Evolutionary conservation across 768 basidiomycete genomes (phyloP), one percentile per base, ranked within the genome.

Genomic region (Rhizopogon vesiculosus): DNA sequence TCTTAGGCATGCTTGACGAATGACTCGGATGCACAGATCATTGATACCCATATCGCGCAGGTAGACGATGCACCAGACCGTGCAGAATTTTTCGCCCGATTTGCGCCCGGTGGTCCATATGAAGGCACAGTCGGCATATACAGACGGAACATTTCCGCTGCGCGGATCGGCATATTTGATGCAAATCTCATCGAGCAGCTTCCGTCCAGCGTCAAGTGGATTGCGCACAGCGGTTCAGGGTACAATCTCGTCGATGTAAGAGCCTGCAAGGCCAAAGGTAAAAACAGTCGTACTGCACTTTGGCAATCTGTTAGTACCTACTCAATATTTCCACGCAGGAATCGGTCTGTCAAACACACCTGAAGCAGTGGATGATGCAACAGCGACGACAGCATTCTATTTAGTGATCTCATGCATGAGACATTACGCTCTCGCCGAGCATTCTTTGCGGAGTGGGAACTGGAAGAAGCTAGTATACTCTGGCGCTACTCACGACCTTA

Each of bases 221-320:
- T 94, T 65, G 88, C 86, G 2, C 91, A 91, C 67, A 92, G 91
- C 53, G 92, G 90, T 15, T 91, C 93, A 0, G 92, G 93, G 0
- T 96, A 93, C 64, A 89, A 96, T 68, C 80, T 83, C 43, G 83
- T 95, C 55, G 87, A 93, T 63, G 83, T 93, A 10, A 72, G 74
- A 10, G 86, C 85, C 1, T 87, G 86, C 67, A 89, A 84, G 65
- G 81, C 78, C 13, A 80, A 79, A 67, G 89, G 89, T 87, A 61
- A 25, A 25, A 25, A 16, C 1, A 9, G 9, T n/a, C 28, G 28
- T 9, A 29, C 44, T 28, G 9, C 16, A 29, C 15, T 18, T n/a
- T 15, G 15, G 6, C 25, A 31, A 10, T 28, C 18, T 9, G 12
- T 16, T 28, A 18, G 31, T 12, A 19, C 51, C 4, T 8, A 7